phyloP scores from a whole-genome alignment of 345 rosid species.

The Boechera retrofracta region DNA sequence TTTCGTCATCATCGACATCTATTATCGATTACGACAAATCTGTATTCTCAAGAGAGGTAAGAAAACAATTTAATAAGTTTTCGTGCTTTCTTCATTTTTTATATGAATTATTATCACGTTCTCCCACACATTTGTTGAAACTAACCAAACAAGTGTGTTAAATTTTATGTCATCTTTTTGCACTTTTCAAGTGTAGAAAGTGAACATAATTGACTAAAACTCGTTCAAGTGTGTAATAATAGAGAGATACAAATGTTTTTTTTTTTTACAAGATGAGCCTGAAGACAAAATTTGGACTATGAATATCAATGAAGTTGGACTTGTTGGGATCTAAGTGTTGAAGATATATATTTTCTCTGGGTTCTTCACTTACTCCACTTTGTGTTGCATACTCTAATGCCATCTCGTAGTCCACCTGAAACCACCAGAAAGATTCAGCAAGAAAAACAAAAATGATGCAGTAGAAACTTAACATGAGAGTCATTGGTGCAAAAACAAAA shows the following conservation, averaged over 20 bases:
- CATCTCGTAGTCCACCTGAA: conserved; percentile 98
- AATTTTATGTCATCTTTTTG: conserved; percentile 24
- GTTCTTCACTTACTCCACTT: conserved; percentile 89
- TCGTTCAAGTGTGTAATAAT: background rate
- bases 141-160: conserved; percentile 17
- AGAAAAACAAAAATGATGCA: background rate
- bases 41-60: conserved; percentile 21
- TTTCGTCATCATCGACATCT: conserved; percentile 34
- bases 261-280: conserved; percentile 56
- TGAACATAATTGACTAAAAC: conserved; percentile 16
- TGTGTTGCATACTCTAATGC: conserved; percentile 95
- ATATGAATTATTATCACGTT: conserved; percentile 26
- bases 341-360: conserved; percentile 68
- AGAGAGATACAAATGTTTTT: background rate
- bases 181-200: conserved; percentile 26
- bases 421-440: conserved; percentile 22
- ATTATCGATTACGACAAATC: conserved; percentile 40
- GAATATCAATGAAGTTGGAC: conserved; percentile 56
- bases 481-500: conserved; percentile 28
- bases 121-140: conserved; percentile 38
- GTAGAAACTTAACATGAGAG: background rate
- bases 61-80: conserved; percentile 38
- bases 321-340: conserved; percentile 54
- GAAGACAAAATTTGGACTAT: conserved; percentile 65
- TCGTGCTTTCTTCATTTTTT: conserved; percentile 16